phyloP scores from a whole-genome alignment of 345 rosid genomes.

The Acer negundo region DNA sequence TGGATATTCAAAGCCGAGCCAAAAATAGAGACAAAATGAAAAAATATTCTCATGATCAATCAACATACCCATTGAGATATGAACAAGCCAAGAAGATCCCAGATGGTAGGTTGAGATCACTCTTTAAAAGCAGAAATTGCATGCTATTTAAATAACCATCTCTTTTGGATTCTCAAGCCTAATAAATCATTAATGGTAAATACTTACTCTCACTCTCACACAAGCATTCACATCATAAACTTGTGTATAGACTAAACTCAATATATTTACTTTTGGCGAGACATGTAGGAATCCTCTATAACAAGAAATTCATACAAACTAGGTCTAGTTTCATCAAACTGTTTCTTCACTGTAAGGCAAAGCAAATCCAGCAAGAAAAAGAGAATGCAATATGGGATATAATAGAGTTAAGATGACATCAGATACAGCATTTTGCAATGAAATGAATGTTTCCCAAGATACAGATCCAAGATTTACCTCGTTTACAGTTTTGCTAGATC shows the following conservation, averaged over 20 bases:
- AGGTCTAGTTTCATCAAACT: not conserved
- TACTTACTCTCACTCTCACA: not conserved
- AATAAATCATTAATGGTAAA: not conserved
- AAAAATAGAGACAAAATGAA: not conserved
- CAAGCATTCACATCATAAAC: too few species aligned
- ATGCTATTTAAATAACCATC: not conserved
- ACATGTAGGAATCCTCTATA: not conserved
- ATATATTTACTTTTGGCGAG: not conserved
- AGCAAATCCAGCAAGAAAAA: not conserved
- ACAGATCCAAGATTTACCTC: conserved; percentile 42
- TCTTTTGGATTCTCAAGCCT: not conserved
- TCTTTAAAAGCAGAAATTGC: not conserved
- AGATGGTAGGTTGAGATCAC: not conserved
- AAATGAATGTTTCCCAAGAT: not conserved
- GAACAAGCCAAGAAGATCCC: not conserved
- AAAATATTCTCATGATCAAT: not conserved
- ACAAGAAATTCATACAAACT: not conserved
- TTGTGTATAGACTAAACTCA: not conserved
- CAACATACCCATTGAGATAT: not conserved
- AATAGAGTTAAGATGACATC: not conserved
- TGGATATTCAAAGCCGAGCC: not conserved
- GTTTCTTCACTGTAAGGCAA: not conserved
- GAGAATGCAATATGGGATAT: not conserved
- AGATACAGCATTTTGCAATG: not conserved
- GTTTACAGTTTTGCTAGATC: conserved; percentile 47